Percentiles rank a stretch among this genome's conserved stretches.
These are phyloP conservation scores for Chenopodium album DNA, from an alignment of 148 eudicot genomes.

Conservation along the genomic window DNA sequence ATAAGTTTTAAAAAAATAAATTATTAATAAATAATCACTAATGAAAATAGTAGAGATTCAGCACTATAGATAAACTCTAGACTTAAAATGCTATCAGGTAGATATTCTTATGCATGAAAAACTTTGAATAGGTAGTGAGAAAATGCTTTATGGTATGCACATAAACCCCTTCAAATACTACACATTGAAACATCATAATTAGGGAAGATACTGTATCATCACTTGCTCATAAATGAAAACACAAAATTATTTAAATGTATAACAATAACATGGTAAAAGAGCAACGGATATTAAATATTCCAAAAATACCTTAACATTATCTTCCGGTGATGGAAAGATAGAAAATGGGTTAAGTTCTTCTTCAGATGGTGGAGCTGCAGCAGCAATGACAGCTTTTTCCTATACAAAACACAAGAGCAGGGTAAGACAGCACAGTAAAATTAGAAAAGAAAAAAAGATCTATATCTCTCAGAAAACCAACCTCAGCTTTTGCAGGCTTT, in stretches of 20 bases:
- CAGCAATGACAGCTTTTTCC: conserved; percentile 47
- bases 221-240: neutral
- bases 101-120: neutral
- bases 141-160: neutral
- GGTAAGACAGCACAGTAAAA: conserved; percentile 9
- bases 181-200: neutral
- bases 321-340: conserved; percentile 88
- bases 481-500: conserved; percentile 86
- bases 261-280: neutral
- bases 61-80: neutral
- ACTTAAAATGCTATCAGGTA: neutral
- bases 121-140: neutral
- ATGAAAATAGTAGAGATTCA: neutral
- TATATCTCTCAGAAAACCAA: conserved; percentile 16
- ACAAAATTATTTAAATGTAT: neutral
- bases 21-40: too few relatives aligned
- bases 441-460: neutral
- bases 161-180: neutral
- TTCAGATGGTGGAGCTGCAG: conserved; percentile 57
- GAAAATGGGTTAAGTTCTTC: conserved; percentile 86
- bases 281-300: neutral
- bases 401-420: conserved; percentile 27
- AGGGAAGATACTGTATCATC: neutral
- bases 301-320: conserved; percentile 65
- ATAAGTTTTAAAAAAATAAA: neutral